Evolutionary conservation across 2,329 filamentous ascomycete species (phyloP).

Genomic region (Rutstroemia sydowiana): DNA sequence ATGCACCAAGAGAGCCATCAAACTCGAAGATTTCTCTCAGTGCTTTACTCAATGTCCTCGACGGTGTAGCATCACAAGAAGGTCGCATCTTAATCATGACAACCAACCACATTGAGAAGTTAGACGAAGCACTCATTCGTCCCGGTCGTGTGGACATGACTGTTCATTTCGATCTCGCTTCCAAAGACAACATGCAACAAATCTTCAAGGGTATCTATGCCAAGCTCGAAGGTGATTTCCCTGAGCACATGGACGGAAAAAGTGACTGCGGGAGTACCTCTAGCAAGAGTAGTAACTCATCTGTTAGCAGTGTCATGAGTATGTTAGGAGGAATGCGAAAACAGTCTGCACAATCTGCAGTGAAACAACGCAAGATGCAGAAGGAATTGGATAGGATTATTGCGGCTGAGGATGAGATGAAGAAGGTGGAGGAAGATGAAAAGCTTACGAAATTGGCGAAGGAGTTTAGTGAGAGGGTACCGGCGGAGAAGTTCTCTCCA

Average conservation of each 20-base stretch:
- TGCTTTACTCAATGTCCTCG: constrained; percentile 60
- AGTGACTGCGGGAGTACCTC: constrained; percentile 29
- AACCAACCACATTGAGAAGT: constrained; percentile 55
- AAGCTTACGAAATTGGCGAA: constrained; percentile 36
- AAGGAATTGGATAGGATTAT: constrained; percentile 1
- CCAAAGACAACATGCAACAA: constrained; percentile 22
- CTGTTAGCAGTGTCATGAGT: constrained; percentile 11
- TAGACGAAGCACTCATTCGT: constrained; percentile 54
- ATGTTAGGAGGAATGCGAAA: neutral
- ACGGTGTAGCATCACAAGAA: constrained; percentile 59
- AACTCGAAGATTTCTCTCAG: constrained; percentile 45
- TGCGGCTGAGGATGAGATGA: constrained; percentile 10
- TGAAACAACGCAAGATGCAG: neutral
- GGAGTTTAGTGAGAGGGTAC: constrained; percentile 46
- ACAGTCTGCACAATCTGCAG: constrained; percentile 26
- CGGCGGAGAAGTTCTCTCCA: constrained; percentile 45
- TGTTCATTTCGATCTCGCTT: constrained; percentile 42
- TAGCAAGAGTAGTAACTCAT: constrained; percentile 36
- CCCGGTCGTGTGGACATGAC: constrained; percentile 56
- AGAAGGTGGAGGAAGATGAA: constrained; percentile 13
- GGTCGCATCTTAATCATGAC: constrained; percentile 66
- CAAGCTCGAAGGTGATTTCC: constrained; percentile 30
- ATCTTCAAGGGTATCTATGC: constrained; percentile 31
- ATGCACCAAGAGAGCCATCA: constrained; percentile 34
- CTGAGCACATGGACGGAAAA: neutral